Evolutionary conservation across 495 filamentous ascomycete genomes (phyloP), one percentile per base, ranked within the genome.

Genomic region (Aspergillus saccharolyticus): DNA sequence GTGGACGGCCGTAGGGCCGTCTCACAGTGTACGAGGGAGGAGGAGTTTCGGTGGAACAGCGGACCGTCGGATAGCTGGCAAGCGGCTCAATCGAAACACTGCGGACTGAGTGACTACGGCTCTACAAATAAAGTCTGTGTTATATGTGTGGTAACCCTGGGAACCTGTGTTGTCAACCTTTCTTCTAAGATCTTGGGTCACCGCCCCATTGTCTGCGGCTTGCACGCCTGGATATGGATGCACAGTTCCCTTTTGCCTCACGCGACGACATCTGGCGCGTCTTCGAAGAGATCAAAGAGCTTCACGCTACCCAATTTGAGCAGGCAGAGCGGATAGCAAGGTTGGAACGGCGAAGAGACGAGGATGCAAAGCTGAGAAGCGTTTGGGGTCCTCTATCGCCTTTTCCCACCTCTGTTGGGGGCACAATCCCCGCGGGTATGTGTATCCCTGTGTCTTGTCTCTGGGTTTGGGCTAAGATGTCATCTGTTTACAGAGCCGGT

Each of bases 261-360:
- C 82, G 80, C 64, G 87, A 89, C 77, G 91, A 96, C 71, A 78
- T 93, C 56, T 93, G 89, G 82, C 85, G 86, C 74, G 80, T 96
- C 57, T 87, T 93, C 67, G 88, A 89, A 76, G 90, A 96, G 63
- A 79, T 97, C 75, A 90, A 86, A 72, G 86, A 89, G 65, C 76
- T 96, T 43, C 88, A 92, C 60, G 77, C 84, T 57, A 78, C 87
- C 49, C 90, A 96, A 69, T 80, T 80, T 62, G 85, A 89, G 61
- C 90, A 96, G 72, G 78, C 83, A n/a, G 90, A 96, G 62, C 80
- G 91, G 53, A 77, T 97, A 57, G 74, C 84, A 21, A 77, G 87
- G 49, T 75, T 97, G 54, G 91, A 97, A 71, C 86, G 89, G 59
- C 85, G 86, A 54, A 88, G 90, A 57, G 89, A 91, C 54, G 85